Conservation (phyloP, 2,329 filamentous ascomycete species). For the Calonectria henricotiae region DNA sequence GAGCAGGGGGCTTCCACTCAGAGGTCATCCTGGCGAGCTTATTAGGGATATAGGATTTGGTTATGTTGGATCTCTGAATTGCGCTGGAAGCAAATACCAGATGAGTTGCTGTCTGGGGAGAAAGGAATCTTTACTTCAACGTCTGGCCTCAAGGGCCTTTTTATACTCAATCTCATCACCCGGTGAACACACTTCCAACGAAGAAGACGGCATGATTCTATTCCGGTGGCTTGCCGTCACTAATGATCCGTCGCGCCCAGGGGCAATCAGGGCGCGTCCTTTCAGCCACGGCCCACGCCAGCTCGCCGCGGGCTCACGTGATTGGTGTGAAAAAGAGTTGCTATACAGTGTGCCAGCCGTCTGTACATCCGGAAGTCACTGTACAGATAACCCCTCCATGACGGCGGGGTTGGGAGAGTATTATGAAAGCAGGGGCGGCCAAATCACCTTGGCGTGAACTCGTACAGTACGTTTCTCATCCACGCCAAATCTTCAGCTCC, state of each 20-base stretch:
- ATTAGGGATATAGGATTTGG: background rate
- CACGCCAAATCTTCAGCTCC: constrained; percentile 34
- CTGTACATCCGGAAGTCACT: constrained; percentile 14
- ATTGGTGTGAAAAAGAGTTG: too few relatives aligned
- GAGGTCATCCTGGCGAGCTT: constrained; percentile 41
- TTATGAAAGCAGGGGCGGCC: constrained; percentile 47
- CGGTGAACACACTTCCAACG: background rate
- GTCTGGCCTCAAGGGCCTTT: constrained; percentile 26
- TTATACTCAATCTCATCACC: constrained; percentile 43
- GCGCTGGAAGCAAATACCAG: background rate
- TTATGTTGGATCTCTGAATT: background rate
- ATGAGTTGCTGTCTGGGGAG: constrained; percentile 13
- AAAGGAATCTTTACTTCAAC: constrained; percentile 20
- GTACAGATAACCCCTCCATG: constrained; percentile 46
- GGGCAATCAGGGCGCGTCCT: constrained; percentile 45
- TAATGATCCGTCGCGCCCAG: constrained; percentile 42
- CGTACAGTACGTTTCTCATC: constrained; percentile 45
- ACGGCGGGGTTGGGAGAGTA: constrained; percentile 50
- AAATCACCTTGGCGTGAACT: constrained; percentile 49
- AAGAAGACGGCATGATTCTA: constrained; percentile 41
- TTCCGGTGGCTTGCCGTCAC: constrained; percentile 46
- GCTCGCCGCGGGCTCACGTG: constrained; percentile 48
- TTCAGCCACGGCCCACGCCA: constrained; percentile 41
- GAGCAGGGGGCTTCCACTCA: constrained; percentile 54
- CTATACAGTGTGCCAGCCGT: constrained; percentile 34